Evolutionary conservation across 2,329 filamentous ascomycete species (phyloP), one percentile per base, ranked within the genome.

Genomic region (Cladosporium velox): DNA sequence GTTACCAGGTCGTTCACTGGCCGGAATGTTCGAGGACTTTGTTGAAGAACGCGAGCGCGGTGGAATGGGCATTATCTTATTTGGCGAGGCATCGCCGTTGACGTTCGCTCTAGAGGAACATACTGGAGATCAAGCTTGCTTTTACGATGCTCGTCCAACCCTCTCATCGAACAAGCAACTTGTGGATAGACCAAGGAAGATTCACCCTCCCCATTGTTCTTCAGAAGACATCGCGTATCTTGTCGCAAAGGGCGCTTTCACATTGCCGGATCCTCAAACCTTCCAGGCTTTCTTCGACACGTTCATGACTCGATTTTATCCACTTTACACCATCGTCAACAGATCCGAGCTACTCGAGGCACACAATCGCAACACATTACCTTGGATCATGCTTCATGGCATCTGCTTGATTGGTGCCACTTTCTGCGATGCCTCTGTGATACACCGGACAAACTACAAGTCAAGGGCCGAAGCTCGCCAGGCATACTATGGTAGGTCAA

Each of bases 221-320:
- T 35, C 61, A 44, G 61, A 64, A 26, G 61, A 64, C 8, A 64
- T 64, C 7, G 52, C 35, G 10, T 64, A 57, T 26, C 61, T 64
- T 24, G 18, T n/a, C 8, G 61, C 61, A 15, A 64, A 64, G 35
- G 51, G 54, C 18, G 61, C 54, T 7, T 64, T 64, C 26, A 58
- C 51, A 11, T 18, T 44, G 8, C 61, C 61, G n/a, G 34, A 55
- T 15, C 35, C 51, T 18, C 34, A 47, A 12, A 58, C 41, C 3
- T 47, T 57, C 51, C 51, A 58, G 11, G 35, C 52, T 3, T 49
- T 47, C 26, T 21, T 64, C 35, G 34, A 64, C 12, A 32, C 35
- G 4, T 64, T 64, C 24, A 28, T 64, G 34, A 64, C 51, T 11
- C 51, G 51, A n/a, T 64, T 64, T n/a, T 58, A 57, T 8, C 61